phyloP scores from a whole-genome alignment of 164 flowering plant genomes.

The Vitis vinifera region DNA sequence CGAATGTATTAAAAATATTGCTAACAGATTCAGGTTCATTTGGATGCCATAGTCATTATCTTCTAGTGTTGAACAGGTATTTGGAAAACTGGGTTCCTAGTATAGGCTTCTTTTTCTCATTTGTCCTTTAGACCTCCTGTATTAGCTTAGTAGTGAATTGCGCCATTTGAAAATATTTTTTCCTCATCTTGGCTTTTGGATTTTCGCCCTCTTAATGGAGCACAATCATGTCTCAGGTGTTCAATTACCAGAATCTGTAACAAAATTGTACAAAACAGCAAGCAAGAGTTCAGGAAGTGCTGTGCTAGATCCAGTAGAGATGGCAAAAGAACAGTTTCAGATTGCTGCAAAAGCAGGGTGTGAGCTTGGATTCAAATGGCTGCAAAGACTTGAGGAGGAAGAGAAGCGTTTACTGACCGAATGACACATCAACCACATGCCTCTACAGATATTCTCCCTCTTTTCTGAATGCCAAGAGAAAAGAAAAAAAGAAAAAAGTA shows the following conservation, averaged over 20 bases:
- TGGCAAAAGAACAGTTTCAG: slow-evolving; percentile 72
- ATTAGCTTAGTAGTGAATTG: not conserved
- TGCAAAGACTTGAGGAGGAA: slow-evolving; percentile 65
- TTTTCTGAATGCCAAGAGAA: not conserved
- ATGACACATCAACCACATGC: not conserved
- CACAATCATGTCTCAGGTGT: slow-evolving; percentile 45
- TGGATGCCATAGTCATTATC: too few species aligned
- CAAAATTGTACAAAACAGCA: slow-evolving; percentile 35
- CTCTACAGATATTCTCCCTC: not conserved
- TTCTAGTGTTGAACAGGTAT: too few species aligned
- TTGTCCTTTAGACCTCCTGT: not conserved
- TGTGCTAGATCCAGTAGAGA: slow-evolving; percentile 38
- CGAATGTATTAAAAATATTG: too few species aligned
- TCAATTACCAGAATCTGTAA: slow-evolving; percentile 65
- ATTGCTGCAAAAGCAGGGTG: slow-evolving; percentile 81
- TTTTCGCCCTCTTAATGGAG: not conserved
- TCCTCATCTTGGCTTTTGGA: not conserved
- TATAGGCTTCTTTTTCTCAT: too few species aligned
- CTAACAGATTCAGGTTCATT: too few species aligned
- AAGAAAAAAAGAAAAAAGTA: not conserved
- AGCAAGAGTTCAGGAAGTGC: slow-evolving; percentile 22
- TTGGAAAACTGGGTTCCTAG: too few species aligned
- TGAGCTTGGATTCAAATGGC: slow-evolving; percentile 86
- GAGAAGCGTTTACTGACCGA: slow-evolving; percentile 36
- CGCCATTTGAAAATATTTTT: not conserved